Conservation (phyloP, 2,329 filamentous ascomycete genomes). For the Fusarium albosuccineum region DNA sequence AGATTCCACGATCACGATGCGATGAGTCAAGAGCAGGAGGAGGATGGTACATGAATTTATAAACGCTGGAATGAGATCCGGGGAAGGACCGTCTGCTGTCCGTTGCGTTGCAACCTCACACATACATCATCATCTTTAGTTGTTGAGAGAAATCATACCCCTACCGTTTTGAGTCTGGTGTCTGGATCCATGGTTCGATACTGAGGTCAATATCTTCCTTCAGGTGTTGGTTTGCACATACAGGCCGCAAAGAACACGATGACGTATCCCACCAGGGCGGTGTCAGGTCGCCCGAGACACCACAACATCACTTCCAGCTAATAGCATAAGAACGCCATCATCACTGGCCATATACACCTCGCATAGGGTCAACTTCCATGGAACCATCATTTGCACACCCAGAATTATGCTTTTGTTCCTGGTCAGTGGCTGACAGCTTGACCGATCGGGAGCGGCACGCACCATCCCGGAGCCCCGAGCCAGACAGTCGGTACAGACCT, state of each 20-base stretch:
- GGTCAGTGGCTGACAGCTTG: not conserved
- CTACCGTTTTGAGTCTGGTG: conserved; percentile 26
- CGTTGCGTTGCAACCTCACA: conserved; percentile 19
- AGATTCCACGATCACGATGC: conserved; percentile 24
- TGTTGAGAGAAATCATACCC: conserved; percentile 38
- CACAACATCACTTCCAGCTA: no score
- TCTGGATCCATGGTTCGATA: not conserved
- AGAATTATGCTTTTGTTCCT: conserved; percentile 5
- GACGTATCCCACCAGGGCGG: no score
- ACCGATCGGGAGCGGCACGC: not conserved
- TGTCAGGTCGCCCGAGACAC: no score
- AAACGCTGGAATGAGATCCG: conserved; percentile 23
- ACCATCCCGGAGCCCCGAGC: conserved; percentile 19
- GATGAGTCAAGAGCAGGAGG: conserved; percentile 33
- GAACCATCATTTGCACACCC: not conserved
- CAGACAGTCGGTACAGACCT: not conserved
- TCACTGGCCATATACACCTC: no score
- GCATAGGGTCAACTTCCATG: no score
- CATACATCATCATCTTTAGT: conserved; percentile 20
- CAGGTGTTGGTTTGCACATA: no score
- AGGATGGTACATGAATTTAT: conserved; percentile 14
- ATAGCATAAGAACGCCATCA: no score
- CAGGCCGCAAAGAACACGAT: no score
- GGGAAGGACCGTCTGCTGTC: conserved; percentile 12
- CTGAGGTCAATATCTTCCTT: not conserved